Percentiles rank a stretch among this genome's conserved stretches.
Evolutionary conservation across 345 rosid species (phyloP).

Genomic region (Linum tenue): DNA sequence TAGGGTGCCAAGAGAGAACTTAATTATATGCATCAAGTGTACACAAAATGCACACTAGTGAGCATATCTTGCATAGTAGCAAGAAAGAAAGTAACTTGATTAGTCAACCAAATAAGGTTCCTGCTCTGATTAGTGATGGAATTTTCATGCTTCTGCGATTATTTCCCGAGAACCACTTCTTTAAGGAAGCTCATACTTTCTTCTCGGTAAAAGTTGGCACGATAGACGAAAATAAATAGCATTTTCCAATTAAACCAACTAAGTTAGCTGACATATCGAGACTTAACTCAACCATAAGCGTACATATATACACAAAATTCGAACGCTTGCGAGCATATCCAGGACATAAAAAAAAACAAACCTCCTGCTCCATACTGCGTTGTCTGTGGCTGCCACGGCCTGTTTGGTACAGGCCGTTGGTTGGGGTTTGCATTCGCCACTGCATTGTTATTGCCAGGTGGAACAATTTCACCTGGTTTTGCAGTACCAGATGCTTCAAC

Average conservation of each 20-base stretch:
- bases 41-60: not conserved
- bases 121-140: not conserved
- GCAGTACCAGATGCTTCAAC: slow-evolving; percentile 97
- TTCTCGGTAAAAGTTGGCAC: too few species aligned
- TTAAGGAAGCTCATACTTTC: too few species aligned
- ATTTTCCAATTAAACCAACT: not conserved
- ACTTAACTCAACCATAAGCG: not conserved
- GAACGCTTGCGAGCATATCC: not conserved
- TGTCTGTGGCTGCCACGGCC: slow-evolving; percentile 94
- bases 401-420: slow-evolving; percentile 61
- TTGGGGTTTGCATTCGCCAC: slow-evolving; percentile 40
- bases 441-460: slow-evolving; percentile 33
- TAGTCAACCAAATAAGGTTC: not conserved
- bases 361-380: slow-evolving; percentile 41
- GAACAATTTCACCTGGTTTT: slow-evolving; percentile 69
- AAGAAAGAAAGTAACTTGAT: too few species aligned
- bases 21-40: not conserved
- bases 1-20: not conserved
- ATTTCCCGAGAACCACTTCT: too few species aligned
- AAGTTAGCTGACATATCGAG: not conserved
- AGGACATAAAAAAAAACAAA: not conserved
- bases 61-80: too few species aligned
- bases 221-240: too few species aligned
- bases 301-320: slow-evolving; percentile 1
- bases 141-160: too few species aligned